phyloP scores from a whole-genome alignment of 2,329 filamentous ascomycete genomes.

The Claviceps pusilla region DNA sequence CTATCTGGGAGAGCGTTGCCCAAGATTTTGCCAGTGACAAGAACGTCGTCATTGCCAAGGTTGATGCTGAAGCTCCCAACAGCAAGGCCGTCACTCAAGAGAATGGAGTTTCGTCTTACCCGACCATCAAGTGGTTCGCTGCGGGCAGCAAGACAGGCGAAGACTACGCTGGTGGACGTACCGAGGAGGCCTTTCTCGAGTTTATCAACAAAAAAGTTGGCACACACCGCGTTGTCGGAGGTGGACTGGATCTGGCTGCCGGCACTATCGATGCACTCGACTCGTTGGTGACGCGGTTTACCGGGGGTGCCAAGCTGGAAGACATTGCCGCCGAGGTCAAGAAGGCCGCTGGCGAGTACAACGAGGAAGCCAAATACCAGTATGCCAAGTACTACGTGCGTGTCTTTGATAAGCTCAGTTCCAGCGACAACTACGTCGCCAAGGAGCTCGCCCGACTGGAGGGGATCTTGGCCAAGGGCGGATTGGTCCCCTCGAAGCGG shows the following conservation, averaged over 20 bases:
- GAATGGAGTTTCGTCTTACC: conserved; percentile 72
- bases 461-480: conserved; percentile 71
- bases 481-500: conserved; percentile 68
- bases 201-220: conserved; percentile 84
- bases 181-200: conserved; percentile 58
- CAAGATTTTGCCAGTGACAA: conserved; percentile 64
- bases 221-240: conserved; percentile 69
- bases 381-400: conserved; percentile 90
- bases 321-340: conserved; percentile 57
- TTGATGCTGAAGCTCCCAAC: conserved; percentile 81
- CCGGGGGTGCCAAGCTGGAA: conserved; percentile 44
- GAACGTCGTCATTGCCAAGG: conserved; percentile 77
- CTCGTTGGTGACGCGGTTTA: conserved; percentile 57
- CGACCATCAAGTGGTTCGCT: conserved; percentile 96
- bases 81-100: conserved; percentile 63
- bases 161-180: conserved; percentile 60
- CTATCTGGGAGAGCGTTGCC: conserved; percentile 78
- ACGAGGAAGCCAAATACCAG: conserved; percentile 49
- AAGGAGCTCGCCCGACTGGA: conserved; percentile 78
- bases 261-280: conserved; percentile 75
- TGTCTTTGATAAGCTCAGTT: conserved; percentile 70
- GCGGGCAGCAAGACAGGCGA: conserved; percentile 61
- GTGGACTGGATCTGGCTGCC: conserved; percentile 60
- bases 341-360: conserved; percentile 51
- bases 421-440: conserved; percentile 61